These are phyloP conservation scores for Cladosporium velox DNA, from an alignment of 2,329 filamentous ascomycete genomes.

Conservation along the genomic window DNA sequence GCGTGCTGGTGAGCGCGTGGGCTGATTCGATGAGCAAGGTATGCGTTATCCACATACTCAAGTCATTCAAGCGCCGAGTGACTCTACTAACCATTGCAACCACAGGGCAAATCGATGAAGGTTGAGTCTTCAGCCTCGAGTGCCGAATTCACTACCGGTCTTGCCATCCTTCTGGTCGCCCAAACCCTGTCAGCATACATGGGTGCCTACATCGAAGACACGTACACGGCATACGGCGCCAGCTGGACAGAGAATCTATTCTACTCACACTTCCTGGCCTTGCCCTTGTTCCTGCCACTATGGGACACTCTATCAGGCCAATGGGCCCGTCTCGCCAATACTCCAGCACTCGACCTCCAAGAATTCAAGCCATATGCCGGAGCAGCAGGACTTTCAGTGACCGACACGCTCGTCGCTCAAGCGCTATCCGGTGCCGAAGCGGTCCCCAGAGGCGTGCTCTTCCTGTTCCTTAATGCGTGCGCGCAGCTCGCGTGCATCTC, in stretches of 20 bases:
- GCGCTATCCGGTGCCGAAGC: conserved; percentile 15
- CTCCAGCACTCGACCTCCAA: conserved; percentile 58
- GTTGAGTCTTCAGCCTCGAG: conserved; percentile 43
- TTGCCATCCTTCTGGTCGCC: conserved; percentile 80
- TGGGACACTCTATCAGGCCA: conserved; percentile 65
- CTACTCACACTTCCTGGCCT: conserved; percentile 77
- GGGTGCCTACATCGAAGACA: conserved; percentile 91
- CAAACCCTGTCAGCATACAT: conserved; percentile 91
- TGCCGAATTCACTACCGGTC: conserved; percentile 65
- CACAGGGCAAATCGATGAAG: conserved; percentile 46
- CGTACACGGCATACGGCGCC: conserved; percentile 80
- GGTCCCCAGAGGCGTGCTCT: conserved; percentile 69
- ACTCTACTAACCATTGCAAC: conserved; percentile 20
- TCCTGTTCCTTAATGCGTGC: conserved; percentile 73
- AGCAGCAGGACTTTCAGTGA: conserved; percentile 13
- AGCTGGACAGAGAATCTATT: conserved; percentile 97
- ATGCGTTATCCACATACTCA: conserved; percentile 32
- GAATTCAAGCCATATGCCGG: conserved; percentile 7
- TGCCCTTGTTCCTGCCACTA: conserved; percentile 76
- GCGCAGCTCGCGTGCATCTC: conserved; percentile 96
- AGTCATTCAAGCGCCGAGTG: background rate
- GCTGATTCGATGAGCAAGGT: conserved; percentile 86
- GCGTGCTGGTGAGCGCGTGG: conserved; percentile 85
- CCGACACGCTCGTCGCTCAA: conserved; percentile 20
- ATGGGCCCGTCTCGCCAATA: conserved; percentile 63